Evolutionary conservation across 139 green algal genomes (phyloP).

Genomic region (Chlorella vulgaris): DNA sequence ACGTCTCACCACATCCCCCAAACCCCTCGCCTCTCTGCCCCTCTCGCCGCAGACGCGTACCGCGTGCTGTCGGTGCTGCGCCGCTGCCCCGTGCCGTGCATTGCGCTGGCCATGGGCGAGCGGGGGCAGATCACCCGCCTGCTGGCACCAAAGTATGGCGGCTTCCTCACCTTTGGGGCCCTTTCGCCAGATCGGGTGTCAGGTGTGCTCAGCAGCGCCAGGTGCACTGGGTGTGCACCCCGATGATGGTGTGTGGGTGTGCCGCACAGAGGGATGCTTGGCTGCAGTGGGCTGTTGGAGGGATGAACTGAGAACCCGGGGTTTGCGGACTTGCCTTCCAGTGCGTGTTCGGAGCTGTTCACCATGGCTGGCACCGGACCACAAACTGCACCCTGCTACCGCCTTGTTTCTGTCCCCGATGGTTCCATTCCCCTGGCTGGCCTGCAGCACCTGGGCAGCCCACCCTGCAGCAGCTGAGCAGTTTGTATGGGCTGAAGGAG

Average conservation of each 20-base stretch:
- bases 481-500: conserved; percentile 66
- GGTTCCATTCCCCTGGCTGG: too few relatives aligned
- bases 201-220: background rate
- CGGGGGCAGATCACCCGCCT: conserved; percentile 82
- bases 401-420: too few relatives aligned
- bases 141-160: conserved; percentile 94
- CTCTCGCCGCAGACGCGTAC: conserved; percentile 20
- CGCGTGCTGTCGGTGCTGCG: conserved; percentile 77
- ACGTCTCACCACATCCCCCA: too few relatives aligned
- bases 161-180: conserved; percentile 93
- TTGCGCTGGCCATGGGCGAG: conserved; percentile 94
- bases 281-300: too few relatives aligned
- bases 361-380: too few relatives aligned
- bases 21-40: background rate
- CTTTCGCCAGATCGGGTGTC: conserved; percentile 67
- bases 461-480: conserved; percentile 52
- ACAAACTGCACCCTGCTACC: too few relatives aligned
- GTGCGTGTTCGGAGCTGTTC: too few relatives aligned
- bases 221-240: background rate
- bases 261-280: background rate
- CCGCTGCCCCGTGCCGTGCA: conserved; percentile 70
- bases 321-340: too few relatives aligned
- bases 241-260: background rate
- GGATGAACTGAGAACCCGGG: too few relatives aligned
- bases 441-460: conserved; percentile 48